Evolutionary conservation across 2,329 filamentous ascomycete species (phyloP).

Genomic region (Emydomyces testavorans): DNA sequence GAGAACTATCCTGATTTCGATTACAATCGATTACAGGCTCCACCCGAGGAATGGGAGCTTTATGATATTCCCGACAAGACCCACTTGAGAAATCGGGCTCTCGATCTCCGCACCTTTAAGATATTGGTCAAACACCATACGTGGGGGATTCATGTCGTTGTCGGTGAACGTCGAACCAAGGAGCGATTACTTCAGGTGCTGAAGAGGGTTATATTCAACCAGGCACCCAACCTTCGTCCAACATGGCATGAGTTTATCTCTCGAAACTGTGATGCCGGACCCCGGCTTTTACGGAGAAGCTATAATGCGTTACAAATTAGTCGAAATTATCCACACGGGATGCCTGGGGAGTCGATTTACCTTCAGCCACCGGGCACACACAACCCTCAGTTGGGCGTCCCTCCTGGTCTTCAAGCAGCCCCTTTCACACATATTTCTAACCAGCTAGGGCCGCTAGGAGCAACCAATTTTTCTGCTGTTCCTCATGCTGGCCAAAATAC

Average conservation of each 20-base stretch:
- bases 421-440: background rate
- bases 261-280: slow-evolving; percentile 15
- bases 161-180: slow-evolving; percentile 13
- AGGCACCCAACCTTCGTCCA: slow-evolving; percentile 11
- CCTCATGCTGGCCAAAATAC: background rate
- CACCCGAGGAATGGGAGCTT: slow-evolving; percentile 14
- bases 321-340: slow-evolving; percentile 9
- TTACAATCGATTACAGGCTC: slow-evolving; percentile 7
- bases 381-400: background rate
- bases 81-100: slow-evolving; percentile 10
- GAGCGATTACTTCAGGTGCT: slow-evolving; percentile 13
- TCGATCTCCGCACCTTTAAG: slow-evolving; percentile 12
- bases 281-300: slow-evolving; percentile 11
- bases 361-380: background rate
- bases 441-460: background rate
- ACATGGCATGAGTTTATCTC: slow-evolving; percentile 14
- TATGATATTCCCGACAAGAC: slow-evolving; percentile 15
- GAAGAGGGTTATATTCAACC: slow-evolving; percentile 16
- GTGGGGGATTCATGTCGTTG: slow-evolving; percentile 14
- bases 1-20: slow-evolving; percentile 13
- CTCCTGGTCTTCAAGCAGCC: background rate
- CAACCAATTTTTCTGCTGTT: background rate
- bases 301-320: slow-evolving; percentile 15
- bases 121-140: slow-evolving; percentile 14
- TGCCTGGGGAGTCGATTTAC: slow-evolving; percentile 7